Evolutionary conservation across 768 basidiomycete genomes (phyloP), one percentile per base, ranked within the genome.

Genomic region (Amanita inopinata): DNA sequence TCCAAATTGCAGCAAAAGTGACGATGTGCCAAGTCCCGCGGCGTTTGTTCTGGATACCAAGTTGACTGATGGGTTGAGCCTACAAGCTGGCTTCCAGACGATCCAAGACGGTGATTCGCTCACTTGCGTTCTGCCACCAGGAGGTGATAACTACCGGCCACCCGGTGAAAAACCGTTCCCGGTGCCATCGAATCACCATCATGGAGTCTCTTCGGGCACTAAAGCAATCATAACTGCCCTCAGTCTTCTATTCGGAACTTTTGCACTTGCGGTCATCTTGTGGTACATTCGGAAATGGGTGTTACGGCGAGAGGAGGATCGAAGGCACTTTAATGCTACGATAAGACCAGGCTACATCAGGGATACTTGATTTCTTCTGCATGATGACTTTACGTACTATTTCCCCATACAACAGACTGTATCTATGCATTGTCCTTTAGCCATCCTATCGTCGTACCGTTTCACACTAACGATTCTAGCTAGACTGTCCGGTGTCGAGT

Each of bases 101-200:
- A 68, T 82, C 18, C 53, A 60, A 10, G 67, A 79, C 53, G 80
- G 69, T 7, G 65, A 80, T 48, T 66, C 66, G 20, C 57, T 87
- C 28, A 82, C 73, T 3, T 87, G 84, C 49, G 73, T 87, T 40
- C 49, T 74, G 9, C 81, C 83, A 20, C 83, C 83, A 1, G 58
- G 65, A 25, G 77, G 75, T 20, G 83, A 83, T 9, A 70, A 76
- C 56, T 82, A 69, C 52, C 86, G 84, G 84, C 84, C 84, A 0
- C 80, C 72, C 45, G 79, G 76, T 11, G 65, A 65, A 1, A 72
- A 73, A 40, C 77, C 76, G 4, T 60, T 53, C 20, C 51, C 10
- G 54, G 55, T 19, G 49, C 59, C 1, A 33, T 48, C 11, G 27
- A n/a, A n/a, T n/a, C n/a, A n/a, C n/a, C n/a, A 25, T 46, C 15